A percentile compares a stretch with the other conserved stretches of the same genome.
phyloP scores from a whole-genome alignment of 805 yeast genomes.

The Cyberlindnera xylosilytica region DNA sequence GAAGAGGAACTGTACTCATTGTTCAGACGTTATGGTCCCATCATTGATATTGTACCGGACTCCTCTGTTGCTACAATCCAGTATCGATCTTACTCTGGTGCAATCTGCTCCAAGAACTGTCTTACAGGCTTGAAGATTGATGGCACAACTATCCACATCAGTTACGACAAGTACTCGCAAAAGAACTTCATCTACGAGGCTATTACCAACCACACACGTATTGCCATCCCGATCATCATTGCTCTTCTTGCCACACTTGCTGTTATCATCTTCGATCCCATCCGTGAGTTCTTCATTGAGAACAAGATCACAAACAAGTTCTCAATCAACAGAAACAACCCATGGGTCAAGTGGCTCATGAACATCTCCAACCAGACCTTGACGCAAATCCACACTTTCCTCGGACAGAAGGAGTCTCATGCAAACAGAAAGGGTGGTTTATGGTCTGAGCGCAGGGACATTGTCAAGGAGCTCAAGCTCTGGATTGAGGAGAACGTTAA shows the following conservation, averaged over 20 bases:
- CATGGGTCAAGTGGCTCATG: conserved; percentile 35
- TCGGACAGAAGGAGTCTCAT: conserved; percentile 29
- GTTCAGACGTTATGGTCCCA: conserved; percentile 84
- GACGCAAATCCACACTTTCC: conserved; percentile 33
- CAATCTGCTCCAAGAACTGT: conserved; percentile 88
- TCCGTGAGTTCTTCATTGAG: conserved; percentile 74
- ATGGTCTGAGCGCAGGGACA: conserved; percentile 72
- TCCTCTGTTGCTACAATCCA: conserved; percentile 45
- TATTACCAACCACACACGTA: conserved; percentile 72
- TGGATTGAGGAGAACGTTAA: conserved; percentile 89
- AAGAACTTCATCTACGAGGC: conserved; percentile 54
- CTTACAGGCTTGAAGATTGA: conserved; percentile 71
- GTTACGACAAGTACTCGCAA: conserved; percentile 56
- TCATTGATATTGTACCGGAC: conserved; percentile 67
- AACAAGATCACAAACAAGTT: conserved; percentile 65
- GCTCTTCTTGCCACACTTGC: conserved; percentile 81
- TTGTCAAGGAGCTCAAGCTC: conserved; percentile 62
- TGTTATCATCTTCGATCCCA: conserved; percentile 88
- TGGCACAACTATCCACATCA: conserved; percentile 67
- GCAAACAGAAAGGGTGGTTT: conserved; percentile 32
- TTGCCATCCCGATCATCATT: conserved; percentile 74
- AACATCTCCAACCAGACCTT: conserved; percentile 30
- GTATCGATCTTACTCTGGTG: conserved; percentile 58
- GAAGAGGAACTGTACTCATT: conserved; percentile 80
- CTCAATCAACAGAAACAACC: conserved; percentile 47